Evolutionary conservation across 768 basidiomycete species (phyloP).

Genomic region (Tulasnella sp.): DNA sequence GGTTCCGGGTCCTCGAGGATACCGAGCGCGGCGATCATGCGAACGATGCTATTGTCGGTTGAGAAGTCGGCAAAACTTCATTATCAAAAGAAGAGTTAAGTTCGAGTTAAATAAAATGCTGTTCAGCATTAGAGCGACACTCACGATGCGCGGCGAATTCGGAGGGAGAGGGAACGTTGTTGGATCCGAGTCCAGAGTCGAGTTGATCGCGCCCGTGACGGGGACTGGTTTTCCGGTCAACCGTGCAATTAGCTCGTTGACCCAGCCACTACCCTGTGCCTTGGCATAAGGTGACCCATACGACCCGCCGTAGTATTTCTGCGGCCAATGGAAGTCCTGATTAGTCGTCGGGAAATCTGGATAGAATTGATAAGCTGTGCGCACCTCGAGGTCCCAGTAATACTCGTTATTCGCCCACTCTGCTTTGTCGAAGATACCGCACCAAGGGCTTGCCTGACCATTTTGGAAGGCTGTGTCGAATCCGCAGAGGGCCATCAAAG

Average conservation of each 20-base stretch:
- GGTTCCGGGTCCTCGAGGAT: slow-evolving; percentile 9
- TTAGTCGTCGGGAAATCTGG: not conserved
- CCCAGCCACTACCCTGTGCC: slow-evolving; percentile 24
- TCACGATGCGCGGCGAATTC: slow-evolving; percentile 10
- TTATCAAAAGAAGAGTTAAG: not conserved
- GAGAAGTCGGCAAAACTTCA: slow-evolving; percentile 29
- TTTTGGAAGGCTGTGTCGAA: slow-evolving; percentile 18
- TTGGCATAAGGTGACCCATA: not conserved
- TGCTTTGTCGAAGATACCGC: not conserved
- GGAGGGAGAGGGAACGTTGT: slow-evolving; percentile 27
- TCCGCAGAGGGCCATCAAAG: slow-evolving; percentile 23
- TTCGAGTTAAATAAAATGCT: not conserved
- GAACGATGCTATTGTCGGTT: slow-evolving; percentile 25
- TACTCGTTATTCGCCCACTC: slow-evolving; percentile 24
- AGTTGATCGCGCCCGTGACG: slow-evolving; percentile 16
- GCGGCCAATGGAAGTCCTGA: no score
- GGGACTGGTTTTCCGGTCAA: slow-evolving; percentile 26
- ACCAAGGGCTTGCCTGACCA: slow-evolving; percentile 17
- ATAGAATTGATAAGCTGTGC: not conserved
- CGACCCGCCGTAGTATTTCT: slow-evolving; percentile 20
- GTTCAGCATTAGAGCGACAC: not conserved
- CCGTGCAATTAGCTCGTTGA: slow-evolving; percentile 26
- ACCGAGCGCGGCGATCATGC: slow-evolving; percentile 26
- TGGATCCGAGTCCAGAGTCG: slow-evolving; percentile 21
- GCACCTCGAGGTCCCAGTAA: slow-evolving; percentile 23